These are phyloP conservation scores for Trichoderma arundinaceum DNA, from an alignment of 2,329 filamentous ascomycete genomes.

Conservation along the genomic window DNA sequence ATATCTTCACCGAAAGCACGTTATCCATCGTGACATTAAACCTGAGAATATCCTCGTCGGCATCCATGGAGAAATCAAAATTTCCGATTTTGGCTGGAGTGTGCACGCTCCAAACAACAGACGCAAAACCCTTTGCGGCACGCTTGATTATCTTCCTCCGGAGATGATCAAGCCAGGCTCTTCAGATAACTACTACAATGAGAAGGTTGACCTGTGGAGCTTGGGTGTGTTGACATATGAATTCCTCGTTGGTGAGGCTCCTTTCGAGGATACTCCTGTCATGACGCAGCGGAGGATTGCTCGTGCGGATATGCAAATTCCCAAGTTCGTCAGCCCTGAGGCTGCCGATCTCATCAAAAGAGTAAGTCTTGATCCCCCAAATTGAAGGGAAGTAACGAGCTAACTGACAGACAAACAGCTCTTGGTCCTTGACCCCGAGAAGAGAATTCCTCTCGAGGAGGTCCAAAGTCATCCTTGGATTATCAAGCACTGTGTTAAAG, in stretches of 20 bases:
- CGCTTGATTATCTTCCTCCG: slow-evolving; percentile 93
- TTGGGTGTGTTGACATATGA: slow-evolving; percentile 95
- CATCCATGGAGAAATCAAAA: slow-evolving; percentile 97
- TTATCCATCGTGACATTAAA: slow-evolving; percentile 60
- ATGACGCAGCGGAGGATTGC: slow-evolving; percentile 94
- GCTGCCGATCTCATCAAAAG: slow-evolving; percentile 91
- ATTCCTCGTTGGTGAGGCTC: slow-evolving; percentile 93
- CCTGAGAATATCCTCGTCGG: slow-evolving; percentile 74
- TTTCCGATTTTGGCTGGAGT: slow-evolving; percentile 98
- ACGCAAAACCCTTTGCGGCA: slow-evolving; percentile 94
- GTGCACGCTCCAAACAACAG: slow-evolving; percentile 96
- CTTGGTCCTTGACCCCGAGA: slow-evolving; percentile 90
- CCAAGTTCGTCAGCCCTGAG: slow-evolving; percentile 87
- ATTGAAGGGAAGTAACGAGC: background rate
- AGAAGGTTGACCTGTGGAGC: slow-evolving; percentile 97
- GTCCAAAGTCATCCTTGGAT: slow-evolving; percentile 95
- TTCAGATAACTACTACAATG: slow-evolving; percentile 86
- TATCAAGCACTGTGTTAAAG: slow-evolving; percentile 84
- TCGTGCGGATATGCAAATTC: slow-evolving; percentile 89
- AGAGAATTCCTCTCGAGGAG: slow-evolving; percentile 87
- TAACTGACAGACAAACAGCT: slow-evolving; percentile 59
- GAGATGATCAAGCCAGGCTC: slow-evolving; percentile 91
- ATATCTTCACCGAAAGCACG: slow-evolving; percentile 43
- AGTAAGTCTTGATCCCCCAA: slow-evolving; percentile 57
- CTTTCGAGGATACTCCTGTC: slow-evolving; percentile 92